Conservation (phyloP, 306 rosid genomes). For the Oxytropis ochrocephala region DNA sequence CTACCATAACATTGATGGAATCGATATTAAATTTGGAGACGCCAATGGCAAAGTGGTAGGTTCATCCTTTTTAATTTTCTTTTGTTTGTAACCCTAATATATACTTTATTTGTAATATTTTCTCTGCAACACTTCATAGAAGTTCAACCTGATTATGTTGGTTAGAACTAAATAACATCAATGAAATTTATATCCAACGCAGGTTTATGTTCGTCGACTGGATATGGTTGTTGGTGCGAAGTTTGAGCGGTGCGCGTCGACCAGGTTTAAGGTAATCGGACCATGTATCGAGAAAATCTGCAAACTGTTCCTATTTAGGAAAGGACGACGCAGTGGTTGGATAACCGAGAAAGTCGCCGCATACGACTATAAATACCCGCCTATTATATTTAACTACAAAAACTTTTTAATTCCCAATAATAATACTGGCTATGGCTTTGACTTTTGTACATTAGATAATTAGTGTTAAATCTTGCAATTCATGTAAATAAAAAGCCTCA, state of each 20-base stretch:
- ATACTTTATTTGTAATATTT: no score
- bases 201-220: slow-evolving; percentile 50
- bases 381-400: slow-evolving; percentile 29
- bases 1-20: slow-evolving; percentile 50
- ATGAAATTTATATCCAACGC: neutral
- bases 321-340: slow-evolving; percentile 67
- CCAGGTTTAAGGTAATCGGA: slow-evolving; percentile 36
- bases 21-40: slow-evolving; percentile 68
- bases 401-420: slow-evolving; percentile 28
- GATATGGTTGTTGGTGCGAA: slow-evolving; percentile 36
- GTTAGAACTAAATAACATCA: no score
- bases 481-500: no score
- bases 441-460: slow-evolving; percentile 3
- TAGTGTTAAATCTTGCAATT: neutral
- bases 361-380: slow-evolving; percentile 13
- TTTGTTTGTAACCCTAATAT: no score
- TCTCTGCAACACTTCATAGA: no score
- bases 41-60: slow-evolving; percentile 82
- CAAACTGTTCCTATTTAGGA: slow-evolving; percentile 38
- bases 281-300: slow-evolving; percentile 48
- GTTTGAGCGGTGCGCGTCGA: slow-evolving; percentile 41
- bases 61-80: neutral
- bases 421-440: slow-evolving; percentile 35
- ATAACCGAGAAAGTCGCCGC: slow-evolving; percentile 40
- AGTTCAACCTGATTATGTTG: no score